Evolutionary conservation across 2,329 filamentous ascomycete genomes (phyloP), one percentile per base, ranked within the genome.

Genomic region (Nannizziopsis barbatae): DNA sequence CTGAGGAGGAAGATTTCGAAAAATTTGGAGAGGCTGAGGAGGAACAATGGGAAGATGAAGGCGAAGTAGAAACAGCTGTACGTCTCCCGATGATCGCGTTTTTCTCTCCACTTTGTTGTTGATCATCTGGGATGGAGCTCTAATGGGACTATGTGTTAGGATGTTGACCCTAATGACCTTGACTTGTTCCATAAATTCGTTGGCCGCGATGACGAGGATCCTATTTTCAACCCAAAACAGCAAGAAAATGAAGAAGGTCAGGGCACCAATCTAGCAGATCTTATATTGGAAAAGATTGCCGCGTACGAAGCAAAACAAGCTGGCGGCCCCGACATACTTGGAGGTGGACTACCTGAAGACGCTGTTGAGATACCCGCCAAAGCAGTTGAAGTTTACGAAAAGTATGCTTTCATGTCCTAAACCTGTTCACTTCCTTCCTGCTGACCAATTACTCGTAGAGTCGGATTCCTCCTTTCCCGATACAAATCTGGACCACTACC

Each of bases 401-500:
- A 95, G 80, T 86, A 70, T 52, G 70, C 57, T 42, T 30, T n/a
- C 42, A 15, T 11, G 30, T 9, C 20, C 37, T 37, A n/a, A 32
- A 8, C 11, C 36, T 20, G 14, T 8, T 18, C 44, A 20, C 38
- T 1, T 5, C 32, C n/a, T 2, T 14, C 3, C 15, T 17, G 37
- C 38, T 56, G 42, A 52, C 54, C 1, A 20, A 44, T 49, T 11
- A 52, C 36, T 42, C 54, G 39, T 43, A 87, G 82, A 70, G 82
- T 95, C 57, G 90, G 89, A 52, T 74, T 89, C 56, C 83, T 96
- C 52, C 76, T 98, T 51, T 88, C 86, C 20, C 80, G 90, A 55
- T 96, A 95, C 73, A 95, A 94, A 69, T 90, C 85, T 11, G 92
- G 92, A n/a, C 90, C 90, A 56, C 76, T 98, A 30, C 92, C 92